Evolutionary conservation across 2,329 filamentous ascomycete genomes (phyloP).

Genomic region (Aspergillus pseudonomiae): DNA sequence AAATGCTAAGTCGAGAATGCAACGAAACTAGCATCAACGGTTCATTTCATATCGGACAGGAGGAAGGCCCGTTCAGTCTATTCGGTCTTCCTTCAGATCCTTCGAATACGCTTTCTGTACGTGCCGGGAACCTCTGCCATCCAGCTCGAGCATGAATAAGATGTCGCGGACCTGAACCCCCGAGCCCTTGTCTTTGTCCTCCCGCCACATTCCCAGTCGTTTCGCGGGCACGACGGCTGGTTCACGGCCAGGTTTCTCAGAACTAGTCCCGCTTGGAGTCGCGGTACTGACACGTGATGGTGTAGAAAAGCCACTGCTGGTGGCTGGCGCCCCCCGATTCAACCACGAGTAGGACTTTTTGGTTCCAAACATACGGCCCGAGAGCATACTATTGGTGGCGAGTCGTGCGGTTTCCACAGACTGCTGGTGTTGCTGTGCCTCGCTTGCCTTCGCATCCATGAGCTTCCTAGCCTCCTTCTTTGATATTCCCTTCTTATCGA

Average conservation of each 20-base stretch:
- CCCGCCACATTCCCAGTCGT: constrained; percentile 73
- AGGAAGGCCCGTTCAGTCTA: constrained; percentile 24
- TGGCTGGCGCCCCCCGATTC: constrained; percentile 36
- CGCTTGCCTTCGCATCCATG: constrained; percentile 71
- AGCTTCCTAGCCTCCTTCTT: constrained; percentile 87
- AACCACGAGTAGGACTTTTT: constrained; percentile 55
- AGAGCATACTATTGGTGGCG: constrained; percentile 66
- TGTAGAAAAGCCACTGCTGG: constrained; percentile 42
- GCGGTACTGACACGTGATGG: constrained; percentile 37
- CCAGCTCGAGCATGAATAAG: constrained; percentile 75
- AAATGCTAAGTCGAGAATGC: constrained; percentile 3
- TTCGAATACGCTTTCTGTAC: constrained; percentile 49
- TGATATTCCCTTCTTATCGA: constrained; percentile 68
- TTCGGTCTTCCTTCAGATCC: constrained; percentile 45
- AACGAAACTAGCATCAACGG: background rate
- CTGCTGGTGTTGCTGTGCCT: constrained; percentile 76
- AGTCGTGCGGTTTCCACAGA: constrained; percentile 82
- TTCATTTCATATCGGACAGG: background rate
- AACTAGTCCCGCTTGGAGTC: constrained; percentile 30
- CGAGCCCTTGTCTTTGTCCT: constrained; percentile 74
- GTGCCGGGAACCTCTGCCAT: constrained; percentile 59
- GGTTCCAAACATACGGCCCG: constrained; percentile 51
- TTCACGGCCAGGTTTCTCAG: constrained; percentile 36
- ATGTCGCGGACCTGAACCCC: constrained; percentile 85
- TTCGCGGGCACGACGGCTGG: constrained; percentile 52